Evolutionary conservation across 345 rosid genomes (phyloP).

Genomic region (Rubroshorea leprosula): DNA sequence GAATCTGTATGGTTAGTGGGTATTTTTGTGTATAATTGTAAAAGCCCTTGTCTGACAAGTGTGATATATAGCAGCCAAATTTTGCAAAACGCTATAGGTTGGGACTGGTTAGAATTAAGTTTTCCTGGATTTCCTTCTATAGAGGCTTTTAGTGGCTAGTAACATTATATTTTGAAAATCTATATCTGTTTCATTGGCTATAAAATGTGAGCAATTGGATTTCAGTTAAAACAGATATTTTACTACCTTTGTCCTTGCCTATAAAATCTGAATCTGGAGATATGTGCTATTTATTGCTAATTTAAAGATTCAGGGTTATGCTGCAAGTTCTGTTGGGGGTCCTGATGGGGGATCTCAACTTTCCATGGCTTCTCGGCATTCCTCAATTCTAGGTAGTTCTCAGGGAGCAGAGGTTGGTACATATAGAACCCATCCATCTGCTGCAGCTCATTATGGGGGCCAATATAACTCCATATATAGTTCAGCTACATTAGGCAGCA

Average conservation of each 20-base stretch:
- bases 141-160: too few relatives aligned
- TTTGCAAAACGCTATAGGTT: too few relatives aligned
- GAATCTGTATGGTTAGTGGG: too few relatives aligned
- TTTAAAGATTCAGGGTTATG: conserved; percentile 52
- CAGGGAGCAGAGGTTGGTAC: conserved; percentile 68
- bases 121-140: too few relatives aligned
- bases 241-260: not conserved
- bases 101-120: too few relatives aligned
- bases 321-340: conserved; percentile 62
- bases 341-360: conserved; percentile 60
- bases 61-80: too few relatives aligned
- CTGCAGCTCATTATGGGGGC: conserved; percentile 64
- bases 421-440: conserved; percentile 52
- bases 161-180: too few relatives aligned
- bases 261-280: too few relatives aligned
- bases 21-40: too few relatives aligned
- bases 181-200: too few relatives aligned
- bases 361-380: conserved; percentile 57
- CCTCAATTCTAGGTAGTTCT: conserved; percentile 45
- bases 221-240: not conserved
- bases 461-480: conserved; percentile 67
- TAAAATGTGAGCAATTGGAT: not conserved
- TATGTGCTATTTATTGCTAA: too few relatives aligned
- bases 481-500: conserved; percentile 44
- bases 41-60: not conserved